Evolutionary conservation across 257 asterid species (phyloP).

Genomic region (Verbascum thapsus): DNA sequence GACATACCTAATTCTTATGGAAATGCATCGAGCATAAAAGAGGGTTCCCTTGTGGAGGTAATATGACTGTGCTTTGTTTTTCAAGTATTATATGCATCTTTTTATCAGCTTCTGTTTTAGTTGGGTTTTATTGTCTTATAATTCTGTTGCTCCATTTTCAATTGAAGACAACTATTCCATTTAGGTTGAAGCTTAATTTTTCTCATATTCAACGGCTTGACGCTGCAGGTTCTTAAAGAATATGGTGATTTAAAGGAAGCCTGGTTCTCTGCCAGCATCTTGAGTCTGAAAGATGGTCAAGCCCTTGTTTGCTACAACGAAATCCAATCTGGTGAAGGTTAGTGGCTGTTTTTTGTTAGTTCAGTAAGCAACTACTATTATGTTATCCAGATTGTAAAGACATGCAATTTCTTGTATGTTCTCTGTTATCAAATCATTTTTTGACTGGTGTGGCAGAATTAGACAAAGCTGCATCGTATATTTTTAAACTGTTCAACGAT

Average conservation of each 20-base stretch:
- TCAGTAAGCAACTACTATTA: constrained; percentile 18
- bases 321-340: constrained; percentile 69
- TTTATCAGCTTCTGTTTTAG: constrained; percentile 19
- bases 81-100: constrained; percentile 12
- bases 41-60: constrained; percentile 91
- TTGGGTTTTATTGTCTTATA: constrained; percentile 13
- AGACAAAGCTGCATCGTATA: neutral
- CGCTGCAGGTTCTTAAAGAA: constrained; percentile 75
- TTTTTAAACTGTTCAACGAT: neutral
- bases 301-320: constrained; percentile 72
- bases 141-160: constrained; percentile 13
- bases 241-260: constrained; percentile 61
- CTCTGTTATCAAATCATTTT: too few species aligned
- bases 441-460: neutral
- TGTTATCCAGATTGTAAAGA: too few species aligned
- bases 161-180: neutral
- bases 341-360: constrained; percentile 34
- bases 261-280: constrained; percentile 78
- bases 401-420: too few species aligned
- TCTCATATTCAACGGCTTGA: constrained; percentile 24
- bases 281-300: constrained; percentile 65
- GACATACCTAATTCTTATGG: constrained; percentile 25
- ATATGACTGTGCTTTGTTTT: constrained; percentile 28
- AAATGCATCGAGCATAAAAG: constrained; percentile 47
- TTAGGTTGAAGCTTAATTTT: constrained; percentile 7